A percentile compares a stretch with the other conserved stretches of the same genome.
These are phyloP conservation scores for Serendipita vermifera DNA, from an alignment of 768 basidiomycete genomes.

Conservation along the genomic window DNA sequence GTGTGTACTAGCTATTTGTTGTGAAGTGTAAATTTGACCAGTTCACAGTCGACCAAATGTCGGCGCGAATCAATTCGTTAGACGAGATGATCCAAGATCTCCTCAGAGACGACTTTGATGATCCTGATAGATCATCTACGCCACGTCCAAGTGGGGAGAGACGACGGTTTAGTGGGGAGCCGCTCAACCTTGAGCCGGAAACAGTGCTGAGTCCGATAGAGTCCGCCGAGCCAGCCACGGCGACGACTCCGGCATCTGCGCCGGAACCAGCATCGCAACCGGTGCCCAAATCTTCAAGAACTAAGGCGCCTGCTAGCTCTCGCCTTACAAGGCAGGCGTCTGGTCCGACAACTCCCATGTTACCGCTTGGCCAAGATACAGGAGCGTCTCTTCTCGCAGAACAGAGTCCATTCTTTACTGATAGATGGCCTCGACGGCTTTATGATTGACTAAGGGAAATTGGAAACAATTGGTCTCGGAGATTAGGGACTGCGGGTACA, in stretches of 20 bases:
- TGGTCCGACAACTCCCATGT: not conserved
- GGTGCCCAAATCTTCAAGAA: not conserved
- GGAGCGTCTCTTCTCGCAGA: not conserved
- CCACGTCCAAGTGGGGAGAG: not conserved
- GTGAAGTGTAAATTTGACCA: not conserved
- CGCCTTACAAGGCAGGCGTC: too few relatives aligned
- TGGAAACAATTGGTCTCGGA: too few relatives aligned
- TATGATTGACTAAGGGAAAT: too few relatives aligned
- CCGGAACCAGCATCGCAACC: not conserved
- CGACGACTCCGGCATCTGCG: too few relatives aligned
- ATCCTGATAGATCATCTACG: not conserved
- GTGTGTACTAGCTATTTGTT: not conserved
- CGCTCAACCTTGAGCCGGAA: too few relatives aligned
- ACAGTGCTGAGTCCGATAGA: too few relatives aligned
- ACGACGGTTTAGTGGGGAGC: too few relatives aligned
- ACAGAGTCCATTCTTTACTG: not conserved
- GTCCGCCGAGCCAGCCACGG: too few relatives aligned
- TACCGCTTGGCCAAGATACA: not conserved
- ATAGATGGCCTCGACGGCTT: too few relatives aligned
- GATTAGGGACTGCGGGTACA: too few relatives aligned
- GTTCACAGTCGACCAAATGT: conserved; percentile 5
- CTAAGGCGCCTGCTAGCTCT: too few relatives aligned
- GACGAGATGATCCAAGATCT: conserved; percentile 2
- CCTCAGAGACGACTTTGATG: conserved; percentile 4
- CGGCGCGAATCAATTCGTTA: not conserved